Base-by-base conservation (phyloP, 2,329 filamentous ascomycete species). In the Colletotrichum paranaense region DNA sequence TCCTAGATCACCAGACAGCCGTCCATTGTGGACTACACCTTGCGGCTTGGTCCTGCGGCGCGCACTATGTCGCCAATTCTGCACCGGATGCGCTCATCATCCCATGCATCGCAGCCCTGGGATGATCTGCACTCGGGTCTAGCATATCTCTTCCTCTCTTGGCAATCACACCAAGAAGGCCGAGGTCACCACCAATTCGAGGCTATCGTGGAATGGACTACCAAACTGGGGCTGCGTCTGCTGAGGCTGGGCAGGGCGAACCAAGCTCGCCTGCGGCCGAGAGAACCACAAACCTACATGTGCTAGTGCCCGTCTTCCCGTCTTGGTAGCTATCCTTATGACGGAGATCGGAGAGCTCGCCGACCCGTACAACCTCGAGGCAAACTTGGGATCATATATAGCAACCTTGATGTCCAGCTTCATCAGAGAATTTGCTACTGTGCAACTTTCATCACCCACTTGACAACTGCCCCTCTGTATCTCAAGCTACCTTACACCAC, bases 221-320 rank as follows among this genome's bases (percentile, higher is more conserved):
- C 32, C 67, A 66, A 52, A 49, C 14, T 3, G 19, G 30, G 60
- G 46, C 60, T 28, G 55, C n/a, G 26, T 24, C 28, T 56, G n/a
- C 35, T 22, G n/a, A 38, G 49, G 16, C 59, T 24, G 53, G 26
- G 60, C 32, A 60, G 32, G 30, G 59, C 42, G 24, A 49, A 42
- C 53, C 24, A 30, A 52, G n/a, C 55, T 64, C 32, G 22, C 19
- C 32, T 57, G 62, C 60, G 38, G 60, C 56, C 38, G 60, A 71
- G 70, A 69, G 24, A 69, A 35, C 38, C 53, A 56, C 26, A 58
- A 62, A 52, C 42, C 26, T 46, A 38, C 28, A 52, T n/a, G 55
- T 49, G 56, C 60, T 66, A 71, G 71, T 46, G 56, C 62, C 71
- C 60, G 56, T 71, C 71, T 57, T 70, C 67, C 71, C 71, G 67